These are phyloP conservation scores for Nicotiana sylvestris DNA, from an alignment of 257 asterid species.

Conservation along the genomic window DNA sequence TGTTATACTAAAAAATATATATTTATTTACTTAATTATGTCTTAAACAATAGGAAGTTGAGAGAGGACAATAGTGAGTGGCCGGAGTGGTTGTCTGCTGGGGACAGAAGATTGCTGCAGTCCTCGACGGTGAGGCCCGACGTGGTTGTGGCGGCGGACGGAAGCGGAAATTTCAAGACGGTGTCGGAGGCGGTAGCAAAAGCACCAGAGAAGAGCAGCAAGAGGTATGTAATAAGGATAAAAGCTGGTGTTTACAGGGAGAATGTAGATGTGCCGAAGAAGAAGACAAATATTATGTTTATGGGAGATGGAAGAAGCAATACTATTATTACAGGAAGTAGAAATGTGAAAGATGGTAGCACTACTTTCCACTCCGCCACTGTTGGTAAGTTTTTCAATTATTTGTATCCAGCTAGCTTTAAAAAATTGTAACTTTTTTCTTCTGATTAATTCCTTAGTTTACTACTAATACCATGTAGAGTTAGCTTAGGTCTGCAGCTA, in stretches of 20 bases:
- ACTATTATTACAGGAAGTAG: slow-evolving; percentile 73
- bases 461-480: no score
- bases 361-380: slow-evolving; percentile 81
- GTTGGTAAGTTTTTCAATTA: slow-evolving; percentile 45
- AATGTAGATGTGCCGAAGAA: slow-evolving; percentile 60
- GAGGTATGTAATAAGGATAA: slow-evolving; percentile 61
- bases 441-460: neutral
- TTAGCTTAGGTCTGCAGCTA: no score
- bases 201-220: slow-evolving; percentile 62
- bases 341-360: slow-evolving; percentile 66
- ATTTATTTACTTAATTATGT: neutral
- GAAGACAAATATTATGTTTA: slow-evolving; percentile 67
- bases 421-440: no score
- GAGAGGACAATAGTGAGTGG: slow-evolving; percentile 35
- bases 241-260: slow-evolving; percentile 76
- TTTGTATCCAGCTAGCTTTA: neutral
- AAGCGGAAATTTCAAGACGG: slow-evolving; percentile 58
- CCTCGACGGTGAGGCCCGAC: slow-evolving; percentile 48
- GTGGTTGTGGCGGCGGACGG: slow-evolving; percentile 92
- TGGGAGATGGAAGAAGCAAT: slow-evolving; percentile 70
- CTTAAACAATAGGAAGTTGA: slow-evolving; percentile 36
- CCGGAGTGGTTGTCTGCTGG: slow-evolving; percentile 79
- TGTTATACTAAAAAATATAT: no score
- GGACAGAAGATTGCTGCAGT: slow-evolving; percentile 69
- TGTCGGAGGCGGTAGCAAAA: slow-evolving; percentile 74